These are phyloP conservation scores for Arctium lappa DNA, from an alignment of 129 eudicot species.

Conservation along the genomic window DNA sequence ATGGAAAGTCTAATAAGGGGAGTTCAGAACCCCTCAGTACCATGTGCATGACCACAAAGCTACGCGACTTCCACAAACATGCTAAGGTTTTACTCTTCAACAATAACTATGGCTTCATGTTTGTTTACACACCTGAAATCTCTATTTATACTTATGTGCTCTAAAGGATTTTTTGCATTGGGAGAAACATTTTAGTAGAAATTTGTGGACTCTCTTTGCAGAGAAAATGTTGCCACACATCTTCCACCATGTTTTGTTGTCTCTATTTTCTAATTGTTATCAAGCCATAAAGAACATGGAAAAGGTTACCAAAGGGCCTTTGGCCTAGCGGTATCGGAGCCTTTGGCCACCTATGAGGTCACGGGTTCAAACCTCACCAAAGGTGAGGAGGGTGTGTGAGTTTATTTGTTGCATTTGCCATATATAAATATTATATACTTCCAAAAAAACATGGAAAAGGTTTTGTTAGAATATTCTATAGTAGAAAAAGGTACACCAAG, in stretches of 20 bases:
- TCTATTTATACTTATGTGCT: not conserved
- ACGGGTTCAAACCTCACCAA: too few relatives aligned
- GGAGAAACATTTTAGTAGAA: not conserved
- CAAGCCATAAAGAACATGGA: not conserved
- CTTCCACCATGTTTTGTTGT: not conserved
- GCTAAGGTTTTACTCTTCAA: conserved; percentile 61
- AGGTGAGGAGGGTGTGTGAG: too few relatives aligned
- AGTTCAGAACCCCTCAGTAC: conserved; percentile 64
- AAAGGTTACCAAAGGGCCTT: not conserved
- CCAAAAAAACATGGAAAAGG: too few relatives aligned
- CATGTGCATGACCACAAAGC: conserved; percentile 73
- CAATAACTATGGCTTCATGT: not conserved
- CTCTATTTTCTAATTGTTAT: not conserved
- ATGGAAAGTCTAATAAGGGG: conserved; percentile 65
- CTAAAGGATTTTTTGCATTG: not conserved
- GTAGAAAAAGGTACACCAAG: not conserved
- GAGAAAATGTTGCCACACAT: not conserved
- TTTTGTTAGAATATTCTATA: too few relatives aligned
- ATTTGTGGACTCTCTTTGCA: not conserved
- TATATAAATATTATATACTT: too few relatives aligned
- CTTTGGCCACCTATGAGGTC: too few relatives aligned
- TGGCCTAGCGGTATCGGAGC: too few relatives aligned
- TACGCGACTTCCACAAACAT: conserved; percentile 87
- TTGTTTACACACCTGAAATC: not conserved
- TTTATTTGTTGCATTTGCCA: too few relatives aligned